Evolutionary conservation across 306 rosid species (phyloP).

Genomic region (Fragaria ananassa): DNA sequence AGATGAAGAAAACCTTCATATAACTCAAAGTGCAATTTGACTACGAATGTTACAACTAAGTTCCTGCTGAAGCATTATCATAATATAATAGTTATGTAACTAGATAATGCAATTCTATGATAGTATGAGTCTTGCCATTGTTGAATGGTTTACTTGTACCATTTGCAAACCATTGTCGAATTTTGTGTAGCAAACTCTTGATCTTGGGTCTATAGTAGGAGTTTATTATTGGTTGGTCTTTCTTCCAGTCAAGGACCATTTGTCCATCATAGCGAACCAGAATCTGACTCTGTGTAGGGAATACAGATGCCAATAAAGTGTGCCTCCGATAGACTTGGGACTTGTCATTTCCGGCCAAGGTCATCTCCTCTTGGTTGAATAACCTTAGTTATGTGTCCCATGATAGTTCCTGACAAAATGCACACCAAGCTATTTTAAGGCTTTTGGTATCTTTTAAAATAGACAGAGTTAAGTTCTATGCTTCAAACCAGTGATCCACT

Average conservation of each 20-base stretch:
- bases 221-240: background rate
- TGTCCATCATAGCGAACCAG: background rate
- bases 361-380: background rate
- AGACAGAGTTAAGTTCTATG: background rate
- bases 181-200: background rate
- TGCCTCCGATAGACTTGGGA: background rate
- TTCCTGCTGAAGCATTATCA: background rate
- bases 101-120: background rate
- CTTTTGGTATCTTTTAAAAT: background rate
- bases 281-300: background rate
- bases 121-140: background rate
- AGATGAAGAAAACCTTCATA: background rate
- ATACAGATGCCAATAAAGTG: background rate
- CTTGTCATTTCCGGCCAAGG: background rate
- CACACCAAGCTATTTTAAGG: background rate
- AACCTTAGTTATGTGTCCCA: background rate
- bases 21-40: background rate
- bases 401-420: background rate
- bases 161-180: background rate
- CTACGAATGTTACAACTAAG: background rate
- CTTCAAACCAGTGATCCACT: background rate
- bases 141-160: background rate
- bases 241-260: background rate
- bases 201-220: background rate
- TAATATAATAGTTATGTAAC: background rate